Evolutionary conservation across 208 protist species (phyloP).

Genomic region (Trypanosoma boissoni): DNA sequence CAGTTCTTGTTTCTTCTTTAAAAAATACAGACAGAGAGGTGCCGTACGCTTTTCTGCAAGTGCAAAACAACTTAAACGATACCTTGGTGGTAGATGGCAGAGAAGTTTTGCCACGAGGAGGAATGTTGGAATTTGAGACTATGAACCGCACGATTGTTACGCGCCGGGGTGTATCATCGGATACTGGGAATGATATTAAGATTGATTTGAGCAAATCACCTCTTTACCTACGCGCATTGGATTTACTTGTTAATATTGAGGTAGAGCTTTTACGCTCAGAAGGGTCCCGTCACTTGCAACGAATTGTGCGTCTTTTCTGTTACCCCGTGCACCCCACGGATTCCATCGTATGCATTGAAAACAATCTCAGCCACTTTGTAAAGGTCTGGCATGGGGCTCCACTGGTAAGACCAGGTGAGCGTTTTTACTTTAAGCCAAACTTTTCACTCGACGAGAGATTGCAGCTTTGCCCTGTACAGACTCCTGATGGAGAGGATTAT

Average conservation of each 20-base stretch:
- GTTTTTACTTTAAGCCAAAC: constrained; percentile 51
- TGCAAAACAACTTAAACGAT: constrained; percentile 57
- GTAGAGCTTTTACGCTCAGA: constrained; percentile 33
- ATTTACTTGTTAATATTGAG: constrained; percentile 56
- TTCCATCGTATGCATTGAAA: constrained; percentile 78
- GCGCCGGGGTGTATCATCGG: constrained; percentile 25
- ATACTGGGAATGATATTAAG: constrained; percentile 28
- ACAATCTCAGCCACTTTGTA: constrained; percentile 50
- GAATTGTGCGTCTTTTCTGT: constrained; percentile 51
- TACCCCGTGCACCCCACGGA: constrained; percentile 61
- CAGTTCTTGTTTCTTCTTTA: not conserved
- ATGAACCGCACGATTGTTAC: constrained; percentile 22
- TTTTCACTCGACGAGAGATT: constrained; percentile 42
- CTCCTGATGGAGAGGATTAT: constrained; percentile 22
- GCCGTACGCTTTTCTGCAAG: constrained; percentile 27
- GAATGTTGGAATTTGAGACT: constrained; percentile 37
- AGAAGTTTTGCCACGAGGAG: constrained; percentile 36
- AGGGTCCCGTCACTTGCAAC: constrained; percentile 34
- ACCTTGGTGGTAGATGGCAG: constrained; percentile 22
- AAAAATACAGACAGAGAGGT: not conserved
- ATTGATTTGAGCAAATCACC: constrained; percentile 54
- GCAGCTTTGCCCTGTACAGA: constrained; percentile 36
- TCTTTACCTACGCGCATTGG: constrained; percentile 48
- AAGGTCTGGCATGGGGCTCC: constrained; percentile 21
- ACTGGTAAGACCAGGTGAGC: constrained; percentile 30